These are phyloP conservation scores for Starmerella asiatica DNA, from an alignment of 805 yeast genomes.

Conservation along the genomic window DNA sequence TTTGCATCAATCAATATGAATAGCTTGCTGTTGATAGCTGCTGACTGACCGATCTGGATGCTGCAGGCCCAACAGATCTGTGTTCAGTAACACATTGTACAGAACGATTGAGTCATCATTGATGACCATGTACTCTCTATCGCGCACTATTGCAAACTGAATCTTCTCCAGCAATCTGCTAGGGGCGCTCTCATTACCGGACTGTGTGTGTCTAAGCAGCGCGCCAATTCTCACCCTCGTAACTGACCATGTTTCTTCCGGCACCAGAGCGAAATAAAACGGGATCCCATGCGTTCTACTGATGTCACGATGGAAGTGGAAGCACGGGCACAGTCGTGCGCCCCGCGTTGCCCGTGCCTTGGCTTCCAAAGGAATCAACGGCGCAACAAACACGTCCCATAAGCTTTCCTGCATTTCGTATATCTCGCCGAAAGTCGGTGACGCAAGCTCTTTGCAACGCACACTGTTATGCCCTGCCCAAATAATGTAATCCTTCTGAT, in stretches of 20 bases:
- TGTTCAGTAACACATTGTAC: constrained; percentile 39
- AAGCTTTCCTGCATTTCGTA: constrained; percentile 20
- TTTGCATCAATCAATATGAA: too few species aligned
- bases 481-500: not conserved
- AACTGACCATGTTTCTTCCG: constrained; percentile 49
- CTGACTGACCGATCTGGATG: constrained; percentile 55
- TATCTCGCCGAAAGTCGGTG: not conserved
- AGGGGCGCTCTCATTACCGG: constrained; percentile 28
- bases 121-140: constrained; percentile 29
- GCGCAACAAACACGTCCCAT: constrained; percentile 42
- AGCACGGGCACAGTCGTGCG: constrained; percentile 39
- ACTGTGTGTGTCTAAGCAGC: constrained; percentile 42
- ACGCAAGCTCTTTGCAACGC: constrained; percentile 2
- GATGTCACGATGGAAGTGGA: constrained; percentile 57
- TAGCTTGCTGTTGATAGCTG: constrained; percentile 14
- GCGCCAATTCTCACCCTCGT: constrained; percentile 56
- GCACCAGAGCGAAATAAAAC: constrained; percentile 45
- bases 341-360: constrained; percentile 6
- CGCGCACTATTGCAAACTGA: constrained; percentile 37
- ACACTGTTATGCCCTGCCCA: constrained; percentile 6
- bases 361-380: constrained; percentile 7
- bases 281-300: constrained; percentile 44
- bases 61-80: constrained; percentile 60
- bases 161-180: constrained; percentile 69
- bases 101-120: constrained; percentile 44